A percentile compares a stretch with the other conserved stretches of the same genome.
Evolutionary conservation across 768 basidiomycete genomes (phyloP).

Genomic region (Pulveroboletus sp.): DNA sequence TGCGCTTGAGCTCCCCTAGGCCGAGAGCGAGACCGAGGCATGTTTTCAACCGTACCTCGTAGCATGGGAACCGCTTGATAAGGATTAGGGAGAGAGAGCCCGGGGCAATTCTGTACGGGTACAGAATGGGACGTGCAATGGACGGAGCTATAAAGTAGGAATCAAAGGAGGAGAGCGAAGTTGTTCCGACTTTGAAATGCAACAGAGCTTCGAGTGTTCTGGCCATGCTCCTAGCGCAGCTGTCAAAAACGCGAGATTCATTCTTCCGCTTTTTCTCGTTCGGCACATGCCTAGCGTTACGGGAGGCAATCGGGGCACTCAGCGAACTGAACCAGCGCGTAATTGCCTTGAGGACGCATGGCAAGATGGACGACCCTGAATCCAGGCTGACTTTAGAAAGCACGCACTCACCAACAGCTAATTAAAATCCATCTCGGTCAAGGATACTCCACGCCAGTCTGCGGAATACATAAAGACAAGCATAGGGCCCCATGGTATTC

Average conservation of each 20-base stretch:
- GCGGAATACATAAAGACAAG: constrained; percentile 35
- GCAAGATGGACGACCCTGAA: constrained; percentile 29
- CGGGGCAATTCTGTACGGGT: constrained; percentile 21
- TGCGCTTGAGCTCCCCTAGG: constrained; percentile 24
- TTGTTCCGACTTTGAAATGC: constrained; percentile 32
- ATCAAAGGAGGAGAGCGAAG: constrained; percentile 26
- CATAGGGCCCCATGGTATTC: constrained; percentile 27
- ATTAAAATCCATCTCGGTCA: constrained; percentile 33
- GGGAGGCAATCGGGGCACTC: constrained; percentile 31
- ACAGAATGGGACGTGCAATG: constrained; percentile 12
- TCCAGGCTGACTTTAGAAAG: constrained; percentile 18
- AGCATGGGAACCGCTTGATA: constrained; percentile 28
- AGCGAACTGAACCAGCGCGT: constrained; percentile 36
- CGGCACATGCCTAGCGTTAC: constrained; percentile 31
- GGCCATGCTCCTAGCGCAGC: constrained; percentile 33
- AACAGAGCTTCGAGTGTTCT: constrained; percentile 32
- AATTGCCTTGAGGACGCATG: constrained; percentile 33
- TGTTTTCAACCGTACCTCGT: constrained; percentile 30
- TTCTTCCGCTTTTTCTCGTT: constrained; percentile 29
- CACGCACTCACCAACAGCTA: constrained; percentile 24
- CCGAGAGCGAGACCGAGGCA: constrained; percentile 23
- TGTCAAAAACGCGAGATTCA: constrained; percentile 34
- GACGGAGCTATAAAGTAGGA: constrained; percentile 28
- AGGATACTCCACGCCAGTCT: constrained; percentile 32
- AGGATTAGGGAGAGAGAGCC: constrained; percentile 15